These are phyloP conservation scores for Ramalina intermedia DNA, from an alignment of 495 filamentous ascomycete genomes.

Conservation along the genomic window DNA sequence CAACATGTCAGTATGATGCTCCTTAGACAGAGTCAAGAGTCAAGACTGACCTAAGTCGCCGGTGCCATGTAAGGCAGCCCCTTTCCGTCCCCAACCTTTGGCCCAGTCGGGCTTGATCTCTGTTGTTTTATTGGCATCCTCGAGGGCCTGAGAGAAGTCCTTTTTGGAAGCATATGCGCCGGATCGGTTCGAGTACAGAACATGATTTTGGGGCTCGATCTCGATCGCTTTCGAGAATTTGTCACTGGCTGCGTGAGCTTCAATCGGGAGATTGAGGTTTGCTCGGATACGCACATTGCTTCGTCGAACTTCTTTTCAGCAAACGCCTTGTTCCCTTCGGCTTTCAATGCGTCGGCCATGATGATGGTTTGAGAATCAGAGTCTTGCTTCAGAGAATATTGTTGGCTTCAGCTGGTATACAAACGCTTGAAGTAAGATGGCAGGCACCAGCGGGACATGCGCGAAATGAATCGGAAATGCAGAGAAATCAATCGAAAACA, in stretches of 20 bases:
- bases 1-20: conserved; percentile 1
- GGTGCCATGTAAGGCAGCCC: conserved; percentile 72
- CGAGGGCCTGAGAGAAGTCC: conserved; percentile 68
- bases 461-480: too few species aligned
- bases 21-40: not conserved
- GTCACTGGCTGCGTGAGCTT: conserved; percentile 38
- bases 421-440: too few species aligned
- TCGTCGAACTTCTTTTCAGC: conserved; percentile 90
- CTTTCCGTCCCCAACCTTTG: conserved; percentile 88
- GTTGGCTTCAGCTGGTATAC: too few species aligned
- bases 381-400: not conserved
- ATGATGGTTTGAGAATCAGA: not conserved
- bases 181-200: conserved; percentile 94
- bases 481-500: too few species aligned
- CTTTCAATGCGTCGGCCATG: conserved; percentile 62
- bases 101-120: conserved; percentile 96
- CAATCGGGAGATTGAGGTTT: not conserved
- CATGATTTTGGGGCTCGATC: conserved; percentile 79
- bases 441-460: too few species aligned
- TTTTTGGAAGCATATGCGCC: conserved; percentile 87
- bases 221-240: conserved; percentile 90
- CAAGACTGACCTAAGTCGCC: conserved; percentile 53
- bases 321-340: conserved; percentile 96
- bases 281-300: conserved; percentile 58
- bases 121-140: conserved; percentile 84